Conservation (phyloP, 2,329 filamentous ascomycete genomes). For the Trichoderma koningiopsis region DNA sequence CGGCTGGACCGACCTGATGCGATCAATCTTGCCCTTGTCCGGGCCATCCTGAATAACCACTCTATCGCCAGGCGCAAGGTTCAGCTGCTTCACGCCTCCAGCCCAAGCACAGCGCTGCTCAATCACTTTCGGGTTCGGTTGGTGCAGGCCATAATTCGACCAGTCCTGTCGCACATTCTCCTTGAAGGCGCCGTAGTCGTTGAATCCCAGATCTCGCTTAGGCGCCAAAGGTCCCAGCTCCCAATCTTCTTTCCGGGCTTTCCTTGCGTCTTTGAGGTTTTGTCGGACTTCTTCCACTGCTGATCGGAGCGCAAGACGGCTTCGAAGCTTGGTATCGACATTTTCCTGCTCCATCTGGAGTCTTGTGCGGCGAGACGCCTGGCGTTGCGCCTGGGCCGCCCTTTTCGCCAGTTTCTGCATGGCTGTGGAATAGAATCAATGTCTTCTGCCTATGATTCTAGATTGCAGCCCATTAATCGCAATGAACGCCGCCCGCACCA, state of each 20-base stretch:
- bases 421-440: constrained; percentile 9
- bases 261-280: constrained; percentile 45
- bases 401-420: constrained; percentile 75
- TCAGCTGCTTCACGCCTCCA: constrained; percentile 59
- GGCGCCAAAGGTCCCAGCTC: constrained; percentile 76
- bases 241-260: constrained; percentile 73
- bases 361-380: constrained; percentile 54
- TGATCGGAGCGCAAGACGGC: constrained; percentile 37
- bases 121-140: constrained; percentile 39
- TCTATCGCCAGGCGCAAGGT: constrained; percentile 70
- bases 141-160: constrained; percentile 37
- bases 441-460: neutral
- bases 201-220: constrained; percentile 68
- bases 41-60: constrained; percentile 78
- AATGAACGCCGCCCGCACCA: constrained; percentile 20
- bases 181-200: constrained; percentile 59
- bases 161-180: constrained; percentile 43
- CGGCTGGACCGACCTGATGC: constrained; percentile 60
- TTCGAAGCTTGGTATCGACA: constrained; percentile 35
- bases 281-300: constrained; percentile 40
- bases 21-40: constrained; percentile 82
- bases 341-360: constrained; percentile 41
- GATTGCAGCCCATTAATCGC: constrained; percentile 22
- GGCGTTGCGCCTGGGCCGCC: constrained; percentile 66
- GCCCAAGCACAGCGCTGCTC: constrained; percentile 56